A percentile compares a stretch with the other conserved stretches of the same genome.
These are phyloP conservation scores for Acacia pycnantha DNA, from an alignment of 331 rosid genomes.

Conservation along the genomic window DNA sequence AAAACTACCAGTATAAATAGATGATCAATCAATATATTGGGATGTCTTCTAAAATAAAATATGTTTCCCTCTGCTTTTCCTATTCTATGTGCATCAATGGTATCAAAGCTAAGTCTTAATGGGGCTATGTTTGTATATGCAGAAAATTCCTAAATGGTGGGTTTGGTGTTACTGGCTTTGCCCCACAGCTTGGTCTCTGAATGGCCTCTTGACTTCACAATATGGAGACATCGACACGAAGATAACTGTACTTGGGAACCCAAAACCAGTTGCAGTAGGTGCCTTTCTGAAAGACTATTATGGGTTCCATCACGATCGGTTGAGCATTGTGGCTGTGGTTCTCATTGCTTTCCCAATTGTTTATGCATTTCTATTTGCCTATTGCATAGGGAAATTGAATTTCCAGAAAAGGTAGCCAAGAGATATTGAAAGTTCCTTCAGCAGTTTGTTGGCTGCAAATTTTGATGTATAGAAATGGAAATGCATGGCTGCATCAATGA, in stretches of 20 bases:
- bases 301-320: constrained; percentile 62
- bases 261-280: constrained; percentile 47
- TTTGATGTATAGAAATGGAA: constrained; percentile 43
- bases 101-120: background rate
- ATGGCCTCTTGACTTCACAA: constrained; percentile 83
- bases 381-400: constrained; percentile 72
- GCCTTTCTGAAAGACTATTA: constrained; percentile 68
- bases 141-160: constrained; percentile 99
- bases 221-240: constrained; percentile 65
- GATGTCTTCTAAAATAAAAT: too few species aligned
- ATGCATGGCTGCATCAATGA: constrained; percentile 26
- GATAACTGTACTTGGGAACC: constrained; percentile 60
- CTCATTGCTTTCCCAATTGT: constrained; percentile 68
- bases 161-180: constrained; percentile 72
- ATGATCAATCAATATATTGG: too few species aligned
- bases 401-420: constrained; percentile 48
- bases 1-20: too few species aligned
- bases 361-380: constrained; percentile 76
- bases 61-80: too few species aligned
- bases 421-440: constrained; percentile 28
- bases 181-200: constrained; percentile 86
- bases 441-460: constrained; percentile 29
- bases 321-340: constrained; percentile 58
- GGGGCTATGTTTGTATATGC: constrained; percentile 32
- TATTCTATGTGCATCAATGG: too few species aligned